These are phyloP conservation scores for Hyaloscypha variabilis DNA, from an alignment of 495 filamentous ascomycete species.

Conservation along the genomic window DNA sequence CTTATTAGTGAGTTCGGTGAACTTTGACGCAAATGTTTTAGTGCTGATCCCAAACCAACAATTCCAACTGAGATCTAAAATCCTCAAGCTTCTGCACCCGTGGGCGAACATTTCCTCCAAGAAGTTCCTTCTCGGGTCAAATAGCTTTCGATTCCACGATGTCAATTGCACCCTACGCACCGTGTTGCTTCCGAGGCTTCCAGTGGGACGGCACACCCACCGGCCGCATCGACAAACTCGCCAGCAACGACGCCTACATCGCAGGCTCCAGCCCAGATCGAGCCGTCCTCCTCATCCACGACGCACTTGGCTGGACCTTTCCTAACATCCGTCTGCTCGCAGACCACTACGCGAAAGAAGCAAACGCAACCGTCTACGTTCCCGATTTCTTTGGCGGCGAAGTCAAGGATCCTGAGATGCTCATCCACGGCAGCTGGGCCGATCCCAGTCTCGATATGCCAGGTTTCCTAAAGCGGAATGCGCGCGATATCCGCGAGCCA, in stretches of 20 bases:
- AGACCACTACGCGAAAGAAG: conserved; percentile 52
- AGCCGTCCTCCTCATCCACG: conserved; percentile 48
- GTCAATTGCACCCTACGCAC: no score
- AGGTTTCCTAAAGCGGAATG: conserved; percentile 37
- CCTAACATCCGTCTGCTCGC: conserved; percentile 42
- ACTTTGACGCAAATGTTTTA: no score
- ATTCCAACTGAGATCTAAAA: no score
- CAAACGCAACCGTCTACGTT: conserved; percentile 52
- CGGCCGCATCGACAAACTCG: conserved; percentile 35
- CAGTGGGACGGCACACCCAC: conserved; percentile 40
- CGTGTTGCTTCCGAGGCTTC: conserved; percentile 33
- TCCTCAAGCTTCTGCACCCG: no score
- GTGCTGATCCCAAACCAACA: no score
- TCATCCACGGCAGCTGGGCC: conserved; percentile 36
- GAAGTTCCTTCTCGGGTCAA: background rate
- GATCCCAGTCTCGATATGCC: conserved; percentile 37
- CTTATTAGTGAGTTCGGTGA: no score
- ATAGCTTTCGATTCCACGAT: conserved; percentile 3
- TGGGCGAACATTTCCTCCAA: no score
- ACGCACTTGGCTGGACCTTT: conserved; percentile 53
- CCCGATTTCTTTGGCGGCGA: conserved; percentile 51
- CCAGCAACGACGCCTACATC: conserved; percentile 36
- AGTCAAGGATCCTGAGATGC: conserved; percentile 33
- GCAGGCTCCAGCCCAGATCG: conserved; percentile 37
- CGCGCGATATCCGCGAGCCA: conserved; percentile 42